Conservation (phyloP, 2,329 filamentous ascomycete species). For the Sporothrix pseudoabietina region DNA sequence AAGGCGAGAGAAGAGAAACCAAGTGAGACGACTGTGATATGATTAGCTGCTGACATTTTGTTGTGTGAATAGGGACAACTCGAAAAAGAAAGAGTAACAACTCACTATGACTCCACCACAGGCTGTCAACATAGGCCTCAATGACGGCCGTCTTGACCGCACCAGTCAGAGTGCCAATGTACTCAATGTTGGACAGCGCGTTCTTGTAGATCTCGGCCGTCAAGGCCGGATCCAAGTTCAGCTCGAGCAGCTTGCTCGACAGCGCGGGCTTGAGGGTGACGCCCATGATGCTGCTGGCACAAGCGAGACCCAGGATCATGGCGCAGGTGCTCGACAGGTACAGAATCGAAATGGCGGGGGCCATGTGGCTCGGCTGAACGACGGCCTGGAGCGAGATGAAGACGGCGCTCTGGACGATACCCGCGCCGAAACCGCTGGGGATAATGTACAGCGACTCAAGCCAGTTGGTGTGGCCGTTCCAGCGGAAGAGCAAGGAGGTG, state of each 20-base stretch:
- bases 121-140: conserved; percentile 33
- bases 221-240: conserved; percentile 36
- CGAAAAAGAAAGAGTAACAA: background rate
- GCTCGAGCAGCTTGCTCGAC: conserved; percentile 32
- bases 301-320: conserved; percentile 45
- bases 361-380: conserved; percentile 44
- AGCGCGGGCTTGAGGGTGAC: conserved; percentile 36
- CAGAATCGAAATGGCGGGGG: conserved; percentile 47
- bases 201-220: conserved; percentile 34
- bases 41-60: conserved; percentile 6
- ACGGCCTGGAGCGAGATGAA: conserved; percentile 50
- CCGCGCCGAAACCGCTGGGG: conserved; percentile 51
- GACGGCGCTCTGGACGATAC: conserved; percentile 46
- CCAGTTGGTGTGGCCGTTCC: conserved; percentile 61
- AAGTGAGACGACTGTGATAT: conserved; percentile 32
- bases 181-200: conserved; percentile 33
- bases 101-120: conserved; percentile 36
- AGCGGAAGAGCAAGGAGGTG: conserved; percentile 55
- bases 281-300: conserved; percentile 45
- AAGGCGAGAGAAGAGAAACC: conserved; percentile 31
- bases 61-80: background rate
- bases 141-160: conserved; percentile 32
- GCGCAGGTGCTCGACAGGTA: conserved; percentile 46
- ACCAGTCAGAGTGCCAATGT: conserved; percentile 28
- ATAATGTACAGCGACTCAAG: conserved; percentile 62